These are phyloP conservation scores for Rhodotorula sp. DNA, from an alignment of 1,284 basidiomycete genomes.

Conservation along the genomic window DNA sequence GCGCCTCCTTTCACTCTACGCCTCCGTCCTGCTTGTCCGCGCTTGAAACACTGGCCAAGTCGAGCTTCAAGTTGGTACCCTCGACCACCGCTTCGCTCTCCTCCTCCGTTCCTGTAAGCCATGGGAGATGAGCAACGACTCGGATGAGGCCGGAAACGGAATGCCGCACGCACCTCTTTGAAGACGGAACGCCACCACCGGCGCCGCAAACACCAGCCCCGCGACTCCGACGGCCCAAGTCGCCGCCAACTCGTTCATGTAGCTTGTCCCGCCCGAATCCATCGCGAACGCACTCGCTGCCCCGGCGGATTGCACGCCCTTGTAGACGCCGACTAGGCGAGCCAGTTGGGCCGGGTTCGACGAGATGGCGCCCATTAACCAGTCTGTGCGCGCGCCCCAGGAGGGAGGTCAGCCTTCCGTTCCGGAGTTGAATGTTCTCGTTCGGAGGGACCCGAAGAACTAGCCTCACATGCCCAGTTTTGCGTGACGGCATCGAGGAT, in stretches of 20 bases:
- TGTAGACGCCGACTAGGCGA: conserved; percentile 56
- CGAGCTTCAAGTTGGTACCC: neutral
- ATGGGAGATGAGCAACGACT: too few species aligned
- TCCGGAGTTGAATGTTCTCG: too few species aligned
- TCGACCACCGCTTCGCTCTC: neutral
- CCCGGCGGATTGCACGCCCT: conserved; percentile 41
- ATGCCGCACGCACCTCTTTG: conserved; percentile 17
- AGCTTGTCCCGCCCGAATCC: conserved; percentile 20
- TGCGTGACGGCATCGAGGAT: conserved; percentile 63
- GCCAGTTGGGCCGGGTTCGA: conserved; percentile 63
- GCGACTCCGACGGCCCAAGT: conserved; percentile 40
- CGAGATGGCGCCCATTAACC: conserved; percentile 57
- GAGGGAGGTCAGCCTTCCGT: too few species aligned
- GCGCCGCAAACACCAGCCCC: conserved; percentile 31
- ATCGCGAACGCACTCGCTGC: conserved; percentile 40
- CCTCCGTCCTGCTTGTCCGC: neutral
- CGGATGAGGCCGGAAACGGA: too few species aligned
- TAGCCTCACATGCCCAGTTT: conserved; percentile 50
- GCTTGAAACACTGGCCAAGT: neutral
- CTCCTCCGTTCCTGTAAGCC: neutral
- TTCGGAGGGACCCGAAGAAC: too few species aligned
- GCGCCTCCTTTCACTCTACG: neutral
- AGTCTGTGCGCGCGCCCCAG: conserved; percentile 10
- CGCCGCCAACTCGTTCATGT: conserved; percentile 26
- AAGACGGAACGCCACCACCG: conserved; percentile 34